Evolutionary conservation across 371 early-diverging fungal species (phyloP).

Genomic region (Mucor saturninus): DNA sequence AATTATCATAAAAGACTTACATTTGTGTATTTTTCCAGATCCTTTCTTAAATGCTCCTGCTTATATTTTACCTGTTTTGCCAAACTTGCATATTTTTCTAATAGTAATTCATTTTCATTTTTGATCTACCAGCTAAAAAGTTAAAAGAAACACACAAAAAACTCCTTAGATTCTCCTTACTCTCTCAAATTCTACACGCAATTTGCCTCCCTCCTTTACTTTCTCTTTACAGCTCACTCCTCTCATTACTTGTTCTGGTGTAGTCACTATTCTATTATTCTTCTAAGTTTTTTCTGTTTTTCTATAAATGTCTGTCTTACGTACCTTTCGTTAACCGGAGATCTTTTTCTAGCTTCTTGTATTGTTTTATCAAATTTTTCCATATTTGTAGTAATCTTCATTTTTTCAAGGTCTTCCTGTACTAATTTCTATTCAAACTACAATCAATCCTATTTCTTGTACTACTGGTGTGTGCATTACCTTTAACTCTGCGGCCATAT

Average conservation of each 20-base stretch:
- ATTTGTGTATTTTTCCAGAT: background rate
- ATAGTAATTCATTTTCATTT: background rate
- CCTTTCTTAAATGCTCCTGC: background rate
- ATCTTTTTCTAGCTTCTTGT: background rate
- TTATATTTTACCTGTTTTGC: background rate
- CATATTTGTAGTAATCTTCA: background rate
- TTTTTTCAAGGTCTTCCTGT: background rate
- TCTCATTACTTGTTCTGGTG: conserved; percentile 1
- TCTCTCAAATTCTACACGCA: background rate
- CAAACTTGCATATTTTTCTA: background rate
- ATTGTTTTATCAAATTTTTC: background rate
- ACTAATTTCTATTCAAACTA: background rate
- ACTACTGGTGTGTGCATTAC: background rate
- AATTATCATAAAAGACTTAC: background rate
- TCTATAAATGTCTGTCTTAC: background rate
- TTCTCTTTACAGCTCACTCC: background rate
- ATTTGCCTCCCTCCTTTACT: background rate
- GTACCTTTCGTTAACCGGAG: background rate
- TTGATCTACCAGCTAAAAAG: background rate
- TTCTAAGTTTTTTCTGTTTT: background rate
- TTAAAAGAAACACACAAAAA: background rate
- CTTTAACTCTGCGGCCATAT: background rate
- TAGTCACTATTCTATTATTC: background rate
- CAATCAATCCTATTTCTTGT: background rate
- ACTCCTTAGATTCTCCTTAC: background rate